These are phyloP conservation scores for Metschnikowia cubensis DNA, from an alignment of 805 yeast genomes.

Conservation along the genomic window DNA sequence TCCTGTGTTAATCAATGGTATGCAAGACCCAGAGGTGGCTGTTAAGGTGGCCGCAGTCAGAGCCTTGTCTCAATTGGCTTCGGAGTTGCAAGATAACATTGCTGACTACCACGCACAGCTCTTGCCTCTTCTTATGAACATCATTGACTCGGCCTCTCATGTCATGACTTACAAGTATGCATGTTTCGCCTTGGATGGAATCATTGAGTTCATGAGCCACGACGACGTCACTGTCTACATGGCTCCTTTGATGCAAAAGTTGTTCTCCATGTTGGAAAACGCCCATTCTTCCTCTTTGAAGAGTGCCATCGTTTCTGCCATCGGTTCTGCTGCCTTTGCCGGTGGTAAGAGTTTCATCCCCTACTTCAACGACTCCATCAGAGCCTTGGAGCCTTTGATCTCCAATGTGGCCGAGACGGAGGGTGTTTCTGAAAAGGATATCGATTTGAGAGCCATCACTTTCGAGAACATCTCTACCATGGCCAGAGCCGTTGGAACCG, in stretches of 20 bases:
- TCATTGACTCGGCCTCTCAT: constrained; percentile 81
- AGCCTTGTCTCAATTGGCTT: constrained; percentile 71
- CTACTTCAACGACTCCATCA: constrained; percentile 77
- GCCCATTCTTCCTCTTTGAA: constrained; percentile 73
- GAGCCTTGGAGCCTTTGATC: constrained; percentile 77
- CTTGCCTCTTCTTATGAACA: constrained; percentile 79
- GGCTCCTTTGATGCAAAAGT: constrained; percentile 85
- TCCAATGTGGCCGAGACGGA: constrained; percentile 62
- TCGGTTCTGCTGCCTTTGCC: constrained; percentile 96
- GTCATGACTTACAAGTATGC: constrained; percentile 86
- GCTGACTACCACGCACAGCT: constrained; percentile 80
- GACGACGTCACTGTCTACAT: constrained; percentile 79
- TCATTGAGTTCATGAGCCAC: constrained; percentile 86
- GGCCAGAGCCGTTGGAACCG: constrained; percentile 96
- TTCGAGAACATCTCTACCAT: constrained; percentile 91
- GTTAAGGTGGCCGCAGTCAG: constrained; percentile 86
- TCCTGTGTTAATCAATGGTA: constrained; percentile 68
- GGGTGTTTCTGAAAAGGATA: constrained; percentile 82
- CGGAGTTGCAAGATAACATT: constrained; percentile 78
- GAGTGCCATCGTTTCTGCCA: constrained; percentile 84
- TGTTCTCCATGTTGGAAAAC: constrained; percentile 75
- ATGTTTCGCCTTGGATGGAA: constrained; percentile 84
- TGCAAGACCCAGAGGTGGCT: constrained; percentile 66
- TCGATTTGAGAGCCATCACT: constrained; percentile 86
- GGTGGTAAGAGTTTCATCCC: constrained; percentile 86